These are phyloP conservation scores for Gossypium lobatum DNA, from an alignment of 441 rosid genomes.

Conservation along the genomic window DNA sequence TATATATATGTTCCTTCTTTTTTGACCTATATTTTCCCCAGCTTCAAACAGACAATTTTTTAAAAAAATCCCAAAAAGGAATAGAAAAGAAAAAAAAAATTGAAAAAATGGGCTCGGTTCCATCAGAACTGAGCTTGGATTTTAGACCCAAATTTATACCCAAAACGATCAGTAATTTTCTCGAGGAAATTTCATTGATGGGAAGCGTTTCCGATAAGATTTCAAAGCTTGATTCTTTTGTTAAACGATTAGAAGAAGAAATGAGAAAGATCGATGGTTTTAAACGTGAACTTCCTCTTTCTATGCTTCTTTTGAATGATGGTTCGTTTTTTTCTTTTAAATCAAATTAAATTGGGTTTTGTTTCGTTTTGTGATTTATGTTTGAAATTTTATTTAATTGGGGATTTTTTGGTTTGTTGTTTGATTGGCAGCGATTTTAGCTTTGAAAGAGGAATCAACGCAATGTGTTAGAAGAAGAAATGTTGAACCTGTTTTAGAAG, in stretches of 20 bases:
- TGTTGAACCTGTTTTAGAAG: constrained; percentile 58
- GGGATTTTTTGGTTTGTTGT: not conserved
- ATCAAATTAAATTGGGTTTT: constrained; percentile 7
- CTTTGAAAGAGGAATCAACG: constrained; percentile 48
- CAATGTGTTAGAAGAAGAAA: constrained; percentile 37
- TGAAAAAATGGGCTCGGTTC: constrained; percentile 46
- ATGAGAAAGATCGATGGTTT: constrained; percentile 72
- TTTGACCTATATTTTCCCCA: constrained; percentile 2
- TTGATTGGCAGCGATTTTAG: constrained; percentile 55
- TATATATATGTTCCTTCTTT: constrained; percentile 22
- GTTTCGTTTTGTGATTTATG: not conserved
- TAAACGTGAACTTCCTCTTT: constrained; percentile 84
- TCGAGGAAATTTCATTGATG: constrained; percentile 39
- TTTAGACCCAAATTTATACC: constrained; percentile 46
- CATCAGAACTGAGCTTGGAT: constrained; percentile 69
- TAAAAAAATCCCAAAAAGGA: not conserved
- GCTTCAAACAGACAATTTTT: not conserved
- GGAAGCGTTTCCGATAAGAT: constrained; percentile 35
- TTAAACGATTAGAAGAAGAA: constrained; percentile 69
- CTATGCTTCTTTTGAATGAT: constrained; percentile 66
- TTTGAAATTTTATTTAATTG: constrained; percentile 1
- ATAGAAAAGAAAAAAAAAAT: not conserved
- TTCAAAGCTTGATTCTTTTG: constrained; percentile 44
- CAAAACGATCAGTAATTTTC: constrained; percentile 47
- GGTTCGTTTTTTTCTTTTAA: constrained; percentile 42